A percentile compares a stretch with the other conserved stretches of the same genome.
Conservation (phyloP, 177 flowering plant genomes). For the Vitis hybrid region DNA sequence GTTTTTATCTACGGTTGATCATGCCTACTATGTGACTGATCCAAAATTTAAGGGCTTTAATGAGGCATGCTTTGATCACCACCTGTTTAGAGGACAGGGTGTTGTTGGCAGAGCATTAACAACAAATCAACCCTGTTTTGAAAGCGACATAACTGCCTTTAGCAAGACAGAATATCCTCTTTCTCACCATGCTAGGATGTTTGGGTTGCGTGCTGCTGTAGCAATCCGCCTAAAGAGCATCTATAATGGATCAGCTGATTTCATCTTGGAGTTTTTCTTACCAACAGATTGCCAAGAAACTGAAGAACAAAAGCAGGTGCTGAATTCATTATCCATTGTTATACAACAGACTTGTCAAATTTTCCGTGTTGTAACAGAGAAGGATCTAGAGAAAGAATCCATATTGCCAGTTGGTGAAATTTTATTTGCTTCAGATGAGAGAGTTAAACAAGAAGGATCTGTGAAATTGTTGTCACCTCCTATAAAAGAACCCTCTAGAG, state of each 20-base stretch:
- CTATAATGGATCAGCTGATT: constrained; percentile 32
- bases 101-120: constrained; percentile 55
- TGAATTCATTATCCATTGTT: constrained; percentile 46
- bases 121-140: constrained; percentile 41
- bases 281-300: constrained; percentile 53
- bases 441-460: constrained; percentile 7
- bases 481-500: constrained; percentile 12
- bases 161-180: constrained; percentile 60
- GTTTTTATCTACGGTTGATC: constrained; percentile 48
- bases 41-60: constrained; percentile 29
- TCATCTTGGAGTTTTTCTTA: constrained; percentile 74
- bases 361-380: constrained; percentile 43
- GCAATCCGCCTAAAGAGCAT: constrained; percentile 47
- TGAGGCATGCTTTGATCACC: constrained; percentile 62
- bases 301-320: constrained; percentile 53
- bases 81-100: constrained; percentile 47
- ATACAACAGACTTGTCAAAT: constrained; percentile 50
- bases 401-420: constrained; percentile 14
- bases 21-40: constrained; percentile 46
- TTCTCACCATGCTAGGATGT: constrained; percentile 56
- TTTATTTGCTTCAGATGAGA: constrained; percentile 11
- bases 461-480: constrained; percentile 5
- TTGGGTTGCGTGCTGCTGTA: constrained; percentile 44
- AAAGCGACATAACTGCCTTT: constrained; percentile 38
- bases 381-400: constrained; percentile 34